Base-by-base conservation (phyloP, 768 basidiomycete species). In the Pholiota microspora region DNA sequence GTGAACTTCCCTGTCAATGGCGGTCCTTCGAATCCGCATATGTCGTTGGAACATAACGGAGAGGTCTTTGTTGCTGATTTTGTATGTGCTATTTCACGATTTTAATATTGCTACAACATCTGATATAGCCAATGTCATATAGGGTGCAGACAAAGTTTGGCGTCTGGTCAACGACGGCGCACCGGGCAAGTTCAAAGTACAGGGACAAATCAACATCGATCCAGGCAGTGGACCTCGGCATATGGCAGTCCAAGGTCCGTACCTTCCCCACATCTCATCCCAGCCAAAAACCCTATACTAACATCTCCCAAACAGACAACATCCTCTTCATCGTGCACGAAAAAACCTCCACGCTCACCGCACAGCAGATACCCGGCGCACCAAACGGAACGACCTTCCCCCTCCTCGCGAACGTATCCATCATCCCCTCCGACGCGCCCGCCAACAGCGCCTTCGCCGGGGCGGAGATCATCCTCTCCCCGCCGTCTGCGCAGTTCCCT, bases 81-180 rank as follows among this genome's bases (percentile, higher is more conserved):
- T 55, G 83, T 82, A 51, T 49, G 74, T 62, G 21, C 16, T 13
- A 13, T 40, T 31, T 12, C 7, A 31, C 29, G 29, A 6, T 31
- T 31, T 6, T 6, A 31, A 12, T 6, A 8, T 10, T 9, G 25
- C 32, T 2, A 36, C 10, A 34, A 25, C 54, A n/a, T 49, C 45
- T 32, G 4, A 3, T 45, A 6, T 9, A n/a, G n/a, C n/a, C n/a
- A n/a, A 31, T 31, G 29, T 6, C 12, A 6, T 25, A 13, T 55
- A 84, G 83, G 84, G 84, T 24, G 79, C 70, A 2, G 85, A 86
- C 67, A 85, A 76, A 60, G 76, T 86, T 46, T 88, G 85, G 84
- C 73, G 85, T 34, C 75, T 87, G 0, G 74, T 67, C 13, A 69
- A 75, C 47, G 62, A 74, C 53, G 73, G 72, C 1, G 59, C 68